These are phyloP conservation scores for Saturnispora diversa DNA, from an alignment of 805 yeast genomes.

Conservation along the genomic window DNA sequence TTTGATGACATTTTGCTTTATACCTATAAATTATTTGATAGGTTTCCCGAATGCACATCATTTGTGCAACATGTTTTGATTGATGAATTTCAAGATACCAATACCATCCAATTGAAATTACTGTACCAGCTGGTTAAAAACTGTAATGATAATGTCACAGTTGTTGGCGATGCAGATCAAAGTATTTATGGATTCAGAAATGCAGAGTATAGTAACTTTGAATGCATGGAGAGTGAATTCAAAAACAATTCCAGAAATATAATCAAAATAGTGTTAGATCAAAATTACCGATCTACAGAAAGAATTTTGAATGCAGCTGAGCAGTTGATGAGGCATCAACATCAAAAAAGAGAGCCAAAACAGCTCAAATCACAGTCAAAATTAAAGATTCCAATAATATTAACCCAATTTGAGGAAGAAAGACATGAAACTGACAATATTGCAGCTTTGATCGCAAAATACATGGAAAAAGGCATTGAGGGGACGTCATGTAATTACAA, in stretches of 20 bases:
- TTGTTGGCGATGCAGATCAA: conserved; percentile 96
- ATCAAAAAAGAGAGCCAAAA: conserved; percentile 35
- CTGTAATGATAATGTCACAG: conserved; percentile 54
- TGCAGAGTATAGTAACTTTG: conserved; percentile 65
- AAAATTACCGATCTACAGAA: conserved; percentile 76
- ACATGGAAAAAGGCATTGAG: conserved; percentile 17
- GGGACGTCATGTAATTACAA: conserved; percentile 30
- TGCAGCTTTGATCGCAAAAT: conserved; percentile 31
- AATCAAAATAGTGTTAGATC: conserved; percentile 39
- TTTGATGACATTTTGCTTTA: conserved; percentile 74
- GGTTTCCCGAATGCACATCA: conserved; percentile 37
- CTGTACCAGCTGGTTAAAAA: conserved; percentile 44
- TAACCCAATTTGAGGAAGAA: conserved; percentile 31
- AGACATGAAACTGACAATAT: conserved; percentile 54
- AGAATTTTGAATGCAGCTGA: conserved; percentile 61
- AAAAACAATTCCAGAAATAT: conserved; percentile 13
- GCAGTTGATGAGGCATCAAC: conserved; percentile 53
- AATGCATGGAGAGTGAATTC: conserved; percentile 39
- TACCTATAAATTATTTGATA: conserved; percentile 41
- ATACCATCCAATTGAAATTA: conserved; percentile 62
- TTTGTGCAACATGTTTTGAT: conserved; percentile 65
- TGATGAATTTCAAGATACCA: conserved; percentile 95
- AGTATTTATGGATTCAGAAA: conserved; percentile 84
- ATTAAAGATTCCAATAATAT: conserved; percentile 35
- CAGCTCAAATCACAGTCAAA: conserved; percentile 39